Conservation (phyloP, 768 basidiomycete species). For the Agaricus sinodeliciosus region DNA sequence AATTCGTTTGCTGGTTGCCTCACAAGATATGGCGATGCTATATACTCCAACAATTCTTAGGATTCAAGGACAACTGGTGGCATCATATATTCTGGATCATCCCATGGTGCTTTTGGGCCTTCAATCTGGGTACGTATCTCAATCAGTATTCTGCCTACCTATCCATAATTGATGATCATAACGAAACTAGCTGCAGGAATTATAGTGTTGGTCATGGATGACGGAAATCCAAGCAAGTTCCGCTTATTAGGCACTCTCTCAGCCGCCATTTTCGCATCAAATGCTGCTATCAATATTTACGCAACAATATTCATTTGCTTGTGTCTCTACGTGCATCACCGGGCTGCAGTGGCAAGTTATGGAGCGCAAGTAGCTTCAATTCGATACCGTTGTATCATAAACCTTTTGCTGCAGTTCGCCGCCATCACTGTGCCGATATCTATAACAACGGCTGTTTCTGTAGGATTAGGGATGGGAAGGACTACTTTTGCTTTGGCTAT, state of each 20-base stretch:
- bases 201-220: no score
- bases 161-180: not conserved
- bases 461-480: not conserved
- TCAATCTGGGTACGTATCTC: not conserved
- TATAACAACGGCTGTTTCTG: not conserved
- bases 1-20: no score
- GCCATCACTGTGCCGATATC: not conserved
- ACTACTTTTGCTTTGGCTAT: not conserved
- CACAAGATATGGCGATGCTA: constrained; percentile 6
- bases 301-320: not conserved
- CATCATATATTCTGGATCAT: not conserved
- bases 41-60: not conserved
- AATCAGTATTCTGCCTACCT: not conserved
- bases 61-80: not conserved
- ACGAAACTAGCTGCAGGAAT: not conserved
- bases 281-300: not conserved
- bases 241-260: not conserved
- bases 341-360: not conserved
- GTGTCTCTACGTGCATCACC: not conserved
- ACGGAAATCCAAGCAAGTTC: no score
- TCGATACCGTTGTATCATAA: not conserved
- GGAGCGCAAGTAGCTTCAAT: not conserved
- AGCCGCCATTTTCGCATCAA: not conserved
- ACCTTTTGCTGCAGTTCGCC: not conserved
- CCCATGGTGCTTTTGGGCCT: not conserved